Evolutionary conservation across 2,329 filamentous ascomycete species (phyloP).

Genomic region (Penicillium janthinellum): DNA sequence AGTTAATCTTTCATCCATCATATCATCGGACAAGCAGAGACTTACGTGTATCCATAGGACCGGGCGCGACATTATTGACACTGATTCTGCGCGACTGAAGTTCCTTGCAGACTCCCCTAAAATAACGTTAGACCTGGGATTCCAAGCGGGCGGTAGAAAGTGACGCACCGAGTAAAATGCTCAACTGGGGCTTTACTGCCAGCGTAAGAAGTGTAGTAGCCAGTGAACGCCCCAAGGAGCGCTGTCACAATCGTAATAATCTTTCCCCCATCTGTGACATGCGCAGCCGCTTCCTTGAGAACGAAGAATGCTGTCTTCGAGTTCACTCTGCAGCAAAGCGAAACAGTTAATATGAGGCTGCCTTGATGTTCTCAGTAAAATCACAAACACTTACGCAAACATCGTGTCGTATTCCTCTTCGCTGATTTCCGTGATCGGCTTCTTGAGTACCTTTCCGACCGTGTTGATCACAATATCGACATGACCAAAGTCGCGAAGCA

Average conservation of each 20-base stretch:
- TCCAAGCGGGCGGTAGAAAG: too few relatives aligned
- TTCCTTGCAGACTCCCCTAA: conserved; percentile 55
- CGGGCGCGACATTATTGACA: conserved; percentile 57
- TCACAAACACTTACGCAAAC: conserved; percentile 44
- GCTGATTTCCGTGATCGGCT: conserved; percentile 47
- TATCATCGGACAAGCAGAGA: neutral
- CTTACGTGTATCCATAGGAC: conserved; percentile 57
- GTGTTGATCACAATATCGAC: conserved; percentile 57
- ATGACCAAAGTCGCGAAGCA: conserved; percentile 46
- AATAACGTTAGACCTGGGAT: too few relatives aligned
- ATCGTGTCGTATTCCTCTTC: conserved; percentile 53
- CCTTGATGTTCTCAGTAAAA: too few relatives aligned
- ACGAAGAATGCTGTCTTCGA: conserved; percentile 52
- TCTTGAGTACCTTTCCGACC: conserved; percentile 54
- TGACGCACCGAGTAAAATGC: conserved; percentile 52
- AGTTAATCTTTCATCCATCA: too few relatives aligned
- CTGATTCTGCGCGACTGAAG: conserved; percentile 54
- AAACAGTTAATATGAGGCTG: neutral
- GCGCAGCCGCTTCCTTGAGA: conserved; percentile 47
- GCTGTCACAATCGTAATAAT: conserved; percentile 52
- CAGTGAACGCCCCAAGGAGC: conserved; percentile 51
- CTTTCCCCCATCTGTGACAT: conserved; percentile 50
- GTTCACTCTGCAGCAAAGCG: conserved; percentile 41
- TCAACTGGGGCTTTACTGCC: conserved; percentile 62
- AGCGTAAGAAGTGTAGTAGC: conserved; percentile 50